phyloP scores from a whole-genome alignment of 2,329 filamentous ascomycete species.

The Escovopsis weberi region DNA sequence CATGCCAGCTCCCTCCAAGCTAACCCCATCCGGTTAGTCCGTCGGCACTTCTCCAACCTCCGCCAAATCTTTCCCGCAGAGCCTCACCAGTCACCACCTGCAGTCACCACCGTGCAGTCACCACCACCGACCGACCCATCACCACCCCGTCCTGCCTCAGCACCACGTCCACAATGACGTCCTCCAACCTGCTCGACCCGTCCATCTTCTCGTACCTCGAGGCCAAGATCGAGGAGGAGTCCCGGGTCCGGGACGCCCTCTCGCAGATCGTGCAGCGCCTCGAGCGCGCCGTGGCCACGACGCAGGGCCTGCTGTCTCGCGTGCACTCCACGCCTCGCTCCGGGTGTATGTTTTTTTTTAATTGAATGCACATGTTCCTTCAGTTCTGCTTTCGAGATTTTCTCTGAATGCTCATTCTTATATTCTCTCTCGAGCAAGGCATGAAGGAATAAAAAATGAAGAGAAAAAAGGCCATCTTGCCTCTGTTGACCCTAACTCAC shows the following conservation, averaged over 20 bases:
- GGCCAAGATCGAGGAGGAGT: conserved; percentile 78
- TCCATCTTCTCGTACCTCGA: conserved; percentile 80
- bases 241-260: conserved; percentile 66
- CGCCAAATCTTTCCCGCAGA: too few species aligned
- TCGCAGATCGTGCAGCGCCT: conserved; percentile 68
- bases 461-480: neutral
- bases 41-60: too few species aligned
- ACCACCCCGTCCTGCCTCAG: too few species aligned
- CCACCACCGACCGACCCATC: too few species aligned
- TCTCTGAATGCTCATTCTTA: neutral
- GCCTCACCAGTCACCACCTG: too few species aligned
- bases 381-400: too few species aligned
- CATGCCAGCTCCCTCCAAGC: too few species aligned
- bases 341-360: conserved; percentile 26
- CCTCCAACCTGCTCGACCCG: conserved; percentile 44
- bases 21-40: too few species aligned
- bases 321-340: conserved; percentile 73
- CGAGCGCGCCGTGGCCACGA: conserved; percentile 68
- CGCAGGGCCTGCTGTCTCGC: conserved; percentile 71
- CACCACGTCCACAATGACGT: conserved; percentile 7
- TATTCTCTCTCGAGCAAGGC: neutral
- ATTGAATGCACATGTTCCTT: too few species aligned
- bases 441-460: neutral
- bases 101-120: too few species aligned
- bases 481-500: too few species aligned